phyloP scores from a whole-genome alignment of 768 basidiomycete species.

The Omphalotus guepiniiformis region DNA sequence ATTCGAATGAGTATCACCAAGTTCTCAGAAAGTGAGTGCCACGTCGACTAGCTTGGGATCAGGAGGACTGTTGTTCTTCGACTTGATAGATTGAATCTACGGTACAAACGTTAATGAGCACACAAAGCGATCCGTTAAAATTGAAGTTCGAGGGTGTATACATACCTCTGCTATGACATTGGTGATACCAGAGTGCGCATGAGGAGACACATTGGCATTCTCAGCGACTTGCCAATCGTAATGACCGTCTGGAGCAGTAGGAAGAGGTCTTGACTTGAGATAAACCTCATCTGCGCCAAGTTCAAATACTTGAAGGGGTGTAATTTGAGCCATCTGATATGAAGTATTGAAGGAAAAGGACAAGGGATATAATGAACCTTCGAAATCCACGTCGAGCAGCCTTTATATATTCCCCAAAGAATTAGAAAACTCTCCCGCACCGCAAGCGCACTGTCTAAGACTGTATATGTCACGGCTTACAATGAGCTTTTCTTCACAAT shows the following conservation, averaged over 20 bases:
- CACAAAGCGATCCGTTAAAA: too few species aligned
- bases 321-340: conserved; percentile 13
- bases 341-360: too few species aligned
- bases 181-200: conserved; percentile 32
- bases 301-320: conserved; percentile 21
- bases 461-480: too few species aligned
- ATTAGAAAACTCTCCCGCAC: too few species aligned
- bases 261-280: conserved; percentile 32
- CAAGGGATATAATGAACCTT: too few species aligned
- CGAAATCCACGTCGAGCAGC: too few species aligned
- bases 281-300: conserved; percentile 30
- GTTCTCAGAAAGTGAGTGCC: not conserved
- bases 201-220: conserved; percentile 20
- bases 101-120: not conserved
- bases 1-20: not conserved
- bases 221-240: conserved; percentile 39
- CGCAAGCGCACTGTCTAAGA: too few species aligned
- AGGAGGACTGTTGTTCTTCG: conserved; percentile 21
- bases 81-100: conserved; percentile 18
- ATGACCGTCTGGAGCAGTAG: conserved; percentile 38
- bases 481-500: too few species aligned
- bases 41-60: conserved; percentile 22
- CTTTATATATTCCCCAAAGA: too few species aligned
- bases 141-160: not conserved
- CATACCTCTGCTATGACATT: conserved; percentile 26